These are phyloP conservation scores for Phytophthora pini DNA, from an alignment of 352 stramenopile genomes.

Conservation along the genomic window DNA sequence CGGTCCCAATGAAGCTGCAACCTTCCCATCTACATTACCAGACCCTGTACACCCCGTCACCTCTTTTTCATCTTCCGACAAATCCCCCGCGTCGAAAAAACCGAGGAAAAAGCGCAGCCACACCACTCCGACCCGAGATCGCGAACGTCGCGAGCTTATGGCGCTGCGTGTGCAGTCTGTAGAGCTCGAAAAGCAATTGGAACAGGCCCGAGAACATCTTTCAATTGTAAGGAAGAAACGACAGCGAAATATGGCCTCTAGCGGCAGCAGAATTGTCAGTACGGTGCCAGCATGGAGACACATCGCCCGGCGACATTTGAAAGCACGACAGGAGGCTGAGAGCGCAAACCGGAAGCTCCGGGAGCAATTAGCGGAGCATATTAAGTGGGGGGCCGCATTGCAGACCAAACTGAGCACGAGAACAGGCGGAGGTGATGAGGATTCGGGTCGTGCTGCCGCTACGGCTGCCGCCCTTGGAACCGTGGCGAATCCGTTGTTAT, in stretches of 20 bases:
- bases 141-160: conserved; percentile 40
- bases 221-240: conserved; percentile 12
- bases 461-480: conserved; percentile 19
- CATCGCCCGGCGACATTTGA: conserved; percentile 31
- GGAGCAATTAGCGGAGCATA: conserved; percentile 20
- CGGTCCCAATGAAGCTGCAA: conserved; percentile 4
- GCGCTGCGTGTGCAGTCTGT: conserved; percentile 31
- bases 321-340: conserved; percentile 25
- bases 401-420: conserved; percentile 27
- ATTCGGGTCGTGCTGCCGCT: conserved; percentile 11
- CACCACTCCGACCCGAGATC: conserved; percentile 39
- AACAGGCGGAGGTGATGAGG: background rate
- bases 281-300: conserved; percentile 38
- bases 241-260: conserved; percentile 8
- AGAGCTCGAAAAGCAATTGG: conserved; percentile 26
- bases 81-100: conserved; percentile 5
- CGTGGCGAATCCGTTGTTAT: conserved; percentile 21
- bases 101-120: conserved; percentile 40
- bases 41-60: background rate
- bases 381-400: conserved; percentile 27
- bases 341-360: conserved; percentile 32
- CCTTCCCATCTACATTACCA: background rate
- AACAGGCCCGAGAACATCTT: conserved; percentile 17
- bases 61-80: conserved; percentile 9
- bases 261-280: conserved; percentile 28